Conservation (phyloP, 2,329 filamentous ascomycete species). For the Talaromyces piceae region DNA sequence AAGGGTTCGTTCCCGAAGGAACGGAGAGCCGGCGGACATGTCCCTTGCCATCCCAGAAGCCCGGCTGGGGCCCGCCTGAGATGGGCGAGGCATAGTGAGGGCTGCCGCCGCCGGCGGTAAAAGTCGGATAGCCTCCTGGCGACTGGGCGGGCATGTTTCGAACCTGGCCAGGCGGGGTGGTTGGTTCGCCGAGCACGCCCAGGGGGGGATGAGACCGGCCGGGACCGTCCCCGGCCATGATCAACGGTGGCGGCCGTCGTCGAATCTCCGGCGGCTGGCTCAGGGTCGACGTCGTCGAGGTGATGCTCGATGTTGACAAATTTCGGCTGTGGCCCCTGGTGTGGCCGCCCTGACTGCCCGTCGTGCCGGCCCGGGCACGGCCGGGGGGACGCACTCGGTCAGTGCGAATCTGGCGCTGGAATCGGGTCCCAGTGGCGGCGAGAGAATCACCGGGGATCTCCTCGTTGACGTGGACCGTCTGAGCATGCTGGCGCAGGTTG, state of each 20-base stretch:
- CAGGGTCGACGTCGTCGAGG: slow-evolving; percentile 64
- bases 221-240: slow-evolving; percentile 66
- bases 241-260: slow-evolving; percentile 69
- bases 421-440: slow-evolving; percentile 83
- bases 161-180: slow-evolving; percentile 57
- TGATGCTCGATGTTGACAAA: slow-evolving; percentile 79
- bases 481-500: slow-evolving; percentile 91
- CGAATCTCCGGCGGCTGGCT: slow-evolving; percentile 57
- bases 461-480: slow-evolving; percentile 96
- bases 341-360: slow-evolving; percentile 63
- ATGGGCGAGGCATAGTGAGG: slow-evolving; percentile 74
- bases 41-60: slow-evolving; percentile 63
- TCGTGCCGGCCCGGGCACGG: slow-evolving; percentile 69
- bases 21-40: slow-evolving; percentile 73
- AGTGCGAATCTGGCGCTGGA: slow-evolving; percentile 84
- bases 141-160: slow-evolving; percentile 59
- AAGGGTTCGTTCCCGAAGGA: slow-evolving; percentile 67
- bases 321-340: slow-evolving; percentile 75
- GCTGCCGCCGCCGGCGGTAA: slow-evolving; percentile 68
- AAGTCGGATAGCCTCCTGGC: slow-evolving; percentile 66
- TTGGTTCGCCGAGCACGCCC: slow-evolving; percentile 56
- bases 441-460: slow-evolving; percentile 91
- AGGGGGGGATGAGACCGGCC: slow-evolving; percentile 56
- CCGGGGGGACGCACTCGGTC: slow-evolving; percentile 67
- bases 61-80: slow-evolving; percentile 59